A percentile compares a stretch with the other conserved stretches of the same genome.
These are phyloP conservation scores for Hypoxylon trugodes DNA, from an alignment of 495 filamentous ascomycete species.

Conservation along the genomic window DNA sequence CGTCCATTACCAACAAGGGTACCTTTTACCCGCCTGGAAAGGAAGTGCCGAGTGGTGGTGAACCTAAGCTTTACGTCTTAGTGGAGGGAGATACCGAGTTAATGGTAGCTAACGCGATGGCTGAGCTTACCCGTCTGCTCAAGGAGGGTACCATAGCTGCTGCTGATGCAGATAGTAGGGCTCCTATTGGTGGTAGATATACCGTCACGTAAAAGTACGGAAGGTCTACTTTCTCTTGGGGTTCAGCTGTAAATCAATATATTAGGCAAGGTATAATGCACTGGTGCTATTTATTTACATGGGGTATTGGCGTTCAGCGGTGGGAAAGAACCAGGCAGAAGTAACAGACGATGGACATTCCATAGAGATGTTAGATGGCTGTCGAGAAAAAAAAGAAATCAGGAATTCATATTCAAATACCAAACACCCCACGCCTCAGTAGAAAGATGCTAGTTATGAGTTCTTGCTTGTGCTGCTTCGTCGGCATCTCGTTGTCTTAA, in stretches of 20 bases:
- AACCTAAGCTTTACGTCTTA: slow-evolving; percentile 94
- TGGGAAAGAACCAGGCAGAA: not conserved
- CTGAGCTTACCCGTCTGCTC: slow-evolving; percentile 84
- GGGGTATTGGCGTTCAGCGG: slow-evolving; percentile 17
- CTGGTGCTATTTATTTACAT: slow-evolving; percentile 12
- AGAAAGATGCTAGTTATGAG: slow-evolving; percentile 62
- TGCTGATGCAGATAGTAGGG: slow-evolving; percentile 81
- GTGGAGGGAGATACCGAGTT: slow-evolving; percentile 97
- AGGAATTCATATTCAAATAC: not conserved
- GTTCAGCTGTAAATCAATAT: slow-evolving; percentile 3
- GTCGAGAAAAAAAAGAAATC: no score
- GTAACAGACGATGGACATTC: no score
- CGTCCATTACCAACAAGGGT: slow-evolving; percentile 97
- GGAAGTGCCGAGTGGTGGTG: slow-evolving; percentile 73
- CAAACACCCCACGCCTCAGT: not conserved
- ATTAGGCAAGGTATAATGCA: slow-evolving; percentile 2
- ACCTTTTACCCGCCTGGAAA: slow-evolving; percentile 86
- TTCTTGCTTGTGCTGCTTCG: slow-evolving; percentile 56
- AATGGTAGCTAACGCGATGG: slow-evolving; percentile 89
- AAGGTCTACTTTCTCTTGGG: not conserved
- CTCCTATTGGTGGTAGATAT: slow-evolving; percentile 85
- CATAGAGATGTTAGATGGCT: no score
- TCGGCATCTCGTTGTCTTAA: slow-evolving; percentile 66
- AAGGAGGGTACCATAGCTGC: slow-evolving; percentile 94
- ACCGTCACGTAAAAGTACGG: slow-evolving; percentile 74